Base-by-base conservation (phyloP, 495 filamentous ascomycete species). In the Trypethelium eluteriae region DNA sequence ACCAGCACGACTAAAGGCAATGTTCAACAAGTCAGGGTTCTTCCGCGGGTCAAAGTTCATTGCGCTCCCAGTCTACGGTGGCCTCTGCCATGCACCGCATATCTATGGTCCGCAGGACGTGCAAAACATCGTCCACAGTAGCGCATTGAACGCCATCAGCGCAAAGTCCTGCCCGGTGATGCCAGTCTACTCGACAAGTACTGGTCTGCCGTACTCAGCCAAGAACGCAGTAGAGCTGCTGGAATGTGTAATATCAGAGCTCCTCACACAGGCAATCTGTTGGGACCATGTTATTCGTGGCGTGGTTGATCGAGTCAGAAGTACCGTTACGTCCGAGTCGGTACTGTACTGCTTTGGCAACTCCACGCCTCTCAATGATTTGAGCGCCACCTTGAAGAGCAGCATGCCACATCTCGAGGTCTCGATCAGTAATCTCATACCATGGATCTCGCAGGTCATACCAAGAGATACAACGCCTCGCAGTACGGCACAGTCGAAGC, bases 51-150 rank as follows among this genome's bases (percentile, higher is more conserved):
- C 69, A 36, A 79, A 76, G 53, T 67, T 57, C 62, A 18, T 76
- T 12, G 62, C 75, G 11, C 57, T 79, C 36, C 77, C 77, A 25
- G 72, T 78, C 2, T 78, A 72, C 63, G 75, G 69, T 2, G 79
- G 78, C 38, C 65, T 79, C 2, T 80, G 79, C 64, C 79, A 81
- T 67, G 80, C 77, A n/a, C 41, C 67, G 0, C 77, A 82, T 70
- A 63, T 82, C 18, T 81, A 80, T 67, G 70, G 44, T 10, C 34
- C 67, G 46, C 44, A 70, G 1, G 65, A 81, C 69, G 69, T 77
- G 2, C 10, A 68, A 9, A 38, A 9, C 34, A 69, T 80, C 25
- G 66, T 77, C 46, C 59, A 73, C n/a, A 38, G n/a, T n/a, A 62
- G 38, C 35, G 6, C 36, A 5, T 38, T 67, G 61, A 34, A 65